phyloP scores from a whole-genome alignment of 495 filamentous ascomycete genomes.

The Talaromyces wortmannii region DNA sequence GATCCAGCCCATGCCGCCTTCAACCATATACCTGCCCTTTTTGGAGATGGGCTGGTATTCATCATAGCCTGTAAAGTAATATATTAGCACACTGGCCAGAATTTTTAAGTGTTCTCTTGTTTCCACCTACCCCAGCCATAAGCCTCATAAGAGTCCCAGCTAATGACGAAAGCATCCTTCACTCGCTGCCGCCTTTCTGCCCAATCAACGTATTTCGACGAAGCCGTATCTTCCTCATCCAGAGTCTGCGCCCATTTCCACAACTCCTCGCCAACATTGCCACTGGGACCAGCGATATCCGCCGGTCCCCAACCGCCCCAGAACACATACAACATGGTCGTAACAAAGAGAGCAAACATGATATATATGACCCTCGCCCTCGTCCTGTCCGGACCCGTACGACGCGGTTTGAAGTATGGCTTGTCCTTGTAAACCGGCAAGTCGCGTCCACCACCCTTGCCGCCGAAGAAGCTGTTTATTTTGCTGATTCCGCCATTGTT shows the following conservation, averaged over 20 bases:
- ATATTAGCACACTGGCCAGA: too few species aligned
- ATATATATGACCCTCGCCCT: constrained; percentile 20
- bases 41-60: constrained; percentile 79
- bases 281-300: constrained; percentile 40
- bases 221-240: constrained; percentile 15
- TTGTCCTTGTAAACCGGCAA: constrained; percentile 99
- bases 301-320: constrained; percentile 38
- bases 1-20: constrained; percentile 80
- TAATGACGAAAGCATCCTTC: constrained; percentile 81
- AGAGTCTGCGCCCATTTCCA: constrained; percentile 36
- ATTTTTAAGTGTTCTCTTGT: too few species aligned
- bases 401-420: constrained; percentile 56
- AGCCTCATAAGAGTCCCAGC: constrained; percentile 87
- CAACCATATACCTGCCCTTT: constrained; percentile 73
- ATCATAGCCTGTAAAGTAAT: constrained; percentile 59
- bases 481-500: constrained; percentile 27
- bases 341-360: constrained; percentile 11
- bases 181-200: constrained; percentile 69
- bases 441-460: constrained; percentile 48
- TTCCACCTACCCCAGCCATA: constrained; percentile 81
- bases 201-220: constrained; percentile 50
- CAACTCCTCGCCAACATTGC: constrained; percentile 35
- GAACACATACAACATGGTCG: constrained; percentile 26
- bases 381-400: constrained; percentile 27
- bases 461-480: constrained; percentile 45